Evolutionary conservation across 768 basidiomycete species (phyloP).

Genomic region (Amanita thiersii): DNA sequence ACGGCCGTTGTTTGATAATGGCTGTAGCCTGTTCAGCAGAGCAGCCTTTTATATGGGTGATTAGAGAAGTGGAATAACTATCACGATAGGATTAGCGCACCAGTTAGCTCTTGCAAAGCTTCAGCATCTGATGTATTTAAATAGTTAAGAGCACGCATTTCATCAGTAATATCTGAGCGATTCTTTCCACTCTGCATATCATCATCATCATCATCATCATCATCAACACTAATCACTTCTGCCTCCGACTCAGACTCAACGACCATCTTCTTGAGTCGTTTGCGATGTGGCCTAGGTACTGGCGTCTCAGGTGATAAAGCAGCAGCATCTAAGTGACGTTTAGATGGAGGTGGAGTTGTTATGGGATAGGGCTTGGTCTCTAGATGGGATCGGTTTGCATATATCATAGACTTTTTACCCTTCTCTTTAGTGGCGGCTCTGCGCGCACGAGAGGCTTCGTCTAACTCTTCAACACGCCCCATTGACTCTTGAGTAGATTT

Average conservation of each 20-base stretch:
- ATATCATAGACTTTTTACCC: slow-evolving; percentile 78
- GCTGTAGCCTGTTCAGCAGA: slow-evolving; percentile 70
- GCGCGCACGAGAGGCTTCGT: slow-evolving; percentile 63
- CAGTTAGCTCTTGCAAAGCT: slow-evolving; percentile 68
- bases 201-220: slow-evolving; percentile 40
- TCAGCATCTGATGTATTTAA: slow-evolving; percentile 58
- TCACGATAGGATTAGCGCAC: slow-evolving; percentile 27
- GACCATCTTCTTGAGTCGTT: slow-evolving; percentile 51
- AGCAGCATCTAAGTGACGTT: slow-evolving; percentile 28
- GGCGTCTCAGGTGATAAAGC: slow-evolving; percentile 22
- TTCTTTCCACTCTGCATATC: slow-evolving; percentile 21
- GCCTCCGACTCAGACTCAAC: slow-evolving; percentile 61
- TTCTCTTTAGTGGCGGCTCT: slow-evolving; percentile 63
- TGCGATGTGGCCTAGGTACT: slow-evolving; percentile 33
- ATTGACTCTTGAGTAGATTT: slow-evolving; percentile 26
- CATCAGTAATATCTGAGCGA: slow-evolving; percentile 29
- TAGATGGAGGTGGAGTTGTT: slow-evolving; percentile 33
- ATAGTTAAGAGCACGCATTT: slow-evolving; percentile 52
- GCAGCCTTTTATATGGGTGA: slow-evolving; percentile 45
- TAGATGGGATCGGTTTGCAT: slow-evolving; percentile 54
- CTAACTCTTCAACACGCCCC: slow-evolving; percentile 64
- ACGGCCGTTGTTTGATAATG: slow-evolving; percentile 77
- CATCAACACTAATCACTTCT: slow-evolving; percentile 41
- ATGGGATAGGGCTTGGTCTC: slow-evolving; percentile 28
- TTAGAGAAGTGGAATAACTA: slow-evolving; percentile 5